Base-by-base conservation (phyloP, 2,329 filamentous ascomycete genomes). In the Alternaria sp. region DNA sequence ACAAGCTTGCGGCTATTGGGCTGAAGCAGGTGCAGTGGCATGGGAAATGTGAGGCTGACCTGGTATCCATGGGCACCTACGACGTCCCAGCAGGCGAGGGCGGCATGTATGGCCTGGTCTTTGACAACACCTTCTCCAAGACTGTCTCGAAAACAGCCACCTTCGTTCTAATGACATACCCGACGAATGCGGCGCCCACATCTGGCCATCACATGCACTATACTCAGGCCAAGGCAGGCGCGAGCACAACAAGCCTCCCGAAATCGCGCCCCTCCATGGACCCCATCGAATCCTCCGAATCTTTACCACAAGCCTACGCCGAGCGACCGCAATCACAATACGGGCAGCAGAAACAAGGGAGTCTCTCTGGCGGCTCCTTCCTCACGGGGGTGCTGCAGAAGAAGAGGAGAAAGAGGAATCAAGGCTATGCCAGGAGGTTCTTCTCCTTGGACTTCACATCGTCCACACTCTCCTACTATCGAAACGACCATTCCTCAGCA, bases 51-150 rank as follows among this genome's bases (percentile, higher is more conserved):
- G 94, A 98, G 79, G 93, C 95, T 36, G 94, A 98, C 80, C 94
- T 95, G 80, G 93, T 97, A 50, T 91, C 92, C 21, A 92, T 94
- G 77, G 95, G 94, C 31, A 95, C 89, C 21, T 92, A 92, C 75
- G 90, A 97, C 73, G 91, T 98, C 24, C 81, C 82, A 0, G 72
- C 81, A 7, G 88, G 87, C 33, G 88, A 95, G 63, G 91, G 89
- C 24, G 95, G 95, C 72, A 97, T 97, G 87, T 99, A 96, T 75
- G 95, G 93, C 56, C 83, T 99, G 61, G 92, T 98, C 31, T 97
- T 99, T 73, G 95, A 99, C 85, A 99, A 99, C 74, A 99, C 95
- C 28, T 99, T 99, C 76, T 97, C 93, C 60, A 98, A 97, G 80
- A 77, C 91, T 90, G 73, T 79, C 14, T 95, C 93, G 52, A 99